Percentiles rank a stretch among this genome's conserved stretches.
Evolutionary conservation across 2,329 filamentous ascomycete species (phyloP).

Genomic region (Penicillium sp.): DNA sequence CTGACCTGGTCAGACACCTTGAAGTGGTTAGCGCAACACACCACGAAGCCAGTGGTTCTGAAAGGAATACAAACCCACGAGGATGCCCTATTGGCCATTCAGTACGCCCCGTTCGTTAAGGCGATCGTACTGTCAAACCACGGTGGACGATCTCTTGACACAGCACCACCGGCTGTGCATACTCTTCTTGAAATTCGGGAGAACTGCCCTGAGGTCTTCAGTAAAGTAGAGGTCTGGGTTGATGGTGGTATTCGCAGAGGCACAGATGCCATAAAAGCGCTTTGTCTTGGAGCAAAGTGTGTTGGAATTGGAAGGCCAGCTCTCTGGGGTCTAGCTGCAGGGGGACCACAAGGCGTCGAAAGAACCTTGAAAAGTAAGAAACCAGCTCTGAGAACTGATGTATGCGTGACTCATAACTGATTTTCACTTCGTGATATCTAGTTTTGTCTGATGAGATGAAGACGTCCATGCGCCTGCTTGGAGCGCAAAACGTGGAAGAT

Average conservation of each 20-base stretch:
- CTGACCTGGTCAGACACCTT: slow-evolving; percentile 82
- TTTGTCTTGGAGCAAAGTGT: slow-evolving; percentile 79
- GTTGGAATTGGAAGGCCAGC: slow-evolving; percentile 76
- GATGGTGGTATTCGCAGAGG: slow-evolving; percentile 75
- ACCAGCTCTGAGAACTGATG: neutral
- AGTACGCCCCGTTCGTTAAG: slow-evolving; percentile 69
- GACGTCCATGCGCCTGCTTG: slow-evolving; percentile 12
- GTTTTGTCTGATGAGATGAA: slow-evolving; percentile 11
- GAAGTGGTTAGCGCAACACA: slow-evolving; percentile 80
- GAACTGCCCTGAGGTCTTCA: slow-evolving; percentile 67
- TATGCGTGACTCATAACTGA: neutral
- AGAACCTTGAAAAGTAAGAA: slow-evolving; percentile 57
- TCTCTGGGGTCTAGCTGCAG: slow-evolving; percentile 71
- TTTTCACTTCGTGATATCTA: neutral
- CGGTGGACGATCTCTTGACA: slow-evolving; percentile 59
- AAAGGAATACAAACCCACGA: slow-evolving; percentile 97
- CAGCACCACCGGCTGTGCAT: slow-evolving; percentile 72
- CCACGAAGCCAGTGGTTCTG: slow-evolving; percentile 80
- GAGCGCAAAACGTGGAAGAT: neutral
- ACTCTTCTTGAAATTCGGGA: slow-evolving; percentile 73
- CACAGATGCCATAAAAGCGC: slow-evolving; percentile 84
- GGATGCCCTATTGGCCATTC: slow-evolving; percentile 79
- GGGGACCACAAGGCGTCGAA: slow-evolving; percentile 57
- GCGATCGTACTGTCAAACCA: slow-evolving; percentile 56
- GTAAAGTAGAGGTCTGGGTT: slow-evolving; percentile 60